Conservation (phyloP, 768 basidiomycete genomes). For the Lactifluus pinguis region DNA sequence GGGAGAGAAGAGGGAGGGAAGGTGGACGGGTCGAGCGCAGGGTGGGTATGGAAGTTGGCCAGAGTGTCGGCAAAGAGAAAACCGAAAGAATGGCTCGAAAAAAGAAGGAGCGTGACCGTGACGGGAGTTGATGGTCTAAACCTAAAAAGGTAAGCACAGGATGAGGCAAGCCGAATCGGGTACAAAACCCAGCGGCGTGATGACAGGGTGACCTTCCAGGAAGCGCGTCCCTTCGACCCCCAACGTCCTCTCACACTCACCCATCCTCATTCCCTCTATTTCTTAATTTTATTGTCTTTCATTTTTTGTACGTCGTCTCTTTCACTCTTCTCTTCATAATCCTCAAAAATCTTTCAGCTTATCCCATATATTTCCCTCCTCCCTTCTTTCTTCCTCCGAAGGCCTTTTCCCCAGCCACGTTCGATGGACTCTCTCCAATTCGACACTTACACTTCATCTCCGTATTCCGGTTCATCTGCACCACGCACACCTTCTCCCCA, state of each 20-base stretch:
- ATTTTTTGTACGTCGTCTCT: constrained; percentile 8
- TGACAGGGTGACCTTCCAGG: constrained; percentile 19
- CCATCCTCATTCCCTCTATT: constrained; percentile 12
- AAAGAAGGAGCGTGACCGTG: constrained; percentile 14
- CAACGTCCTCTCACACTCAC: constrained; percentile 13
- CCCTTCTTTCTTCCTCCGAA: constrained; percentile 5
- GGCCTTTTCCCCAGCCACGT: constrained; percentile 12
- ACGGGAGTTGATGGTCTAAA: constrained; percentile 13
- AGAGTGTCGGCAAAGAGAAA: constrained; percentile 11
- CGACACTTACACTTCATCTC: constrained; percentile 47
- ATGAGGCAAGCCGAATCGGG: constrained; percentile 18
- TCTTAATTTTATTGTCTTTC: constrained; percentile 19
- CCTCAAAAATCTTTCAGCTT: neutral
- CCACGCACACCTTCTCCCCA: constrained; percentile 70
- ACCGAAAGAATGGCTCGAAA: constrained; percentile 5
- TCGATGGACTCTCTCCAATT: constrained; percentile 40
- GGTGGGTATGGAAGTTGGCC: constrained; percentile 7
- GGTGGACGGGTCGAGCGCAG: constrained; percentile 15
- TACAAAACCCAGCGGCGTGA: constrained; percentile 21
- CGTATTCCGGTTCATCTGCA: constrained; percentile 56
- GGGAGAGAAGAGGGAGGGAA: neutral
- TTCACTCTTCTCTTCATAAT: constrained; percentile 6
- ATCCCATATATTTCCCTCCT: constrained; percentile 6
- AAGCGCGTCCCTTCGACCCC: constrained; percentile 20
- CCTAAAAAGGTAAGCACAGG: constrained; percentile 17